phyloP scores from a whole-genome alignment of 164 flowering plant species.

The Annona cherimola region DNA sequence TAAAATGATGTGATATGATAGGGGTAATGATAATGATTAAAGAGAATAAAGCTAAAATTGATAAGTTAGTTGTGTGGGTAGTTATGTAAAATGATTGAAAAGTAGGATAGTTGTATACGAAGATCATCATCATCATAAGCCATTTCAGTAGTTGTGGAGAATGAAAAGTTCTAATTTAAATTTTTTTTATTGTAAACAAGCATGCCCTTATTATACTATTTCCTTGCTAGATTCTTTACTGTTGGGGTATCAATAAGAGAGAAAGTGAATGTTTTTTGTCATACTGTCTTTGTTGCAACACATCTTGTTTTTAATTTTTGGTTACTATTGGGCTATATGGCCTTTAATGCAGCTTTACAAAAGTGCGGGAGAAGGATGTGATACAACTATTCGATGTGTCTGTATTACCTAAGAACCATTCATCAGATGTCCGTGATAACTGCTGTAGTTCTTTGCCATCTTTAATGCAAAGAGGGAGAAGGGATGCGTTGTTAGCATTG shows the following conservation, averaged over 20 bases:
- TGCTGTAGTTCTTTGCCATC: conserved; percentile 61
- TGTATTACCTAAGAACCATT: conserved; percentile 56
- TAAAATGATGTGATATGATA: too few relatives aligned
- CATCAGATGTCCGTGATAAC: conserved; percentile 49
- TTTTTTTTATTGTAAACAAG: too few relatives aligned
- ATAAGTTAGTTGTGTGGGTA: too few relatives aligned
- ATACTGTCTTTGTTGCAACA: not conserved
- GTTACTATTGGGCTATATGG: not conserved
- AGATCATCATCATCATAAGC: too few relatives aligned
- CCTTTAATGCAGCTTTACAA: conserved; percentile 64
- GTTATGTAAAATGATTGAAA: too few relatives aligned
- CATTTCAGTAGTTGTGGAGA: too few relatives aligned
- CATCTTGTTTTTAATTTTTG: not conserved
- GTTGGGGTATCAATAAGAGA: not conserved
- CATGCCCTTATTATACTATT: too few relatives aligned
- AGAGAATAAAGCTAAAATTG: too few relatives aligned
- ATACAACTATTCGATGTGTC: conserved; percentile 97
- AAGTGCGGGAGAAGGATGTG: conserved; percentile 91
- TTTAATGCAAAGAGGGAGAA: conserved; percentile 56
- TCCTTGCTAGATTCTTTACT: too few relatives aligned
- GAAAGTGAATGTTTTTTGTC: not conserved
- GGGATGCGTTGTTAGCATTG: conserved; percentile 69
- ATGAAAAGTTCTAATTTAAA: too few relatives aligned
- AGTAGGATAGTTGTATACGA: too few relatives aligned
- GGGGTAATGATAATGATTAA: too few relatives aligned